These are phyloP conservation scores for Podaxis mareebaensis DNA, from an alignment of 768 basidiomycete species.

Conservation along the genomic window DNA sequence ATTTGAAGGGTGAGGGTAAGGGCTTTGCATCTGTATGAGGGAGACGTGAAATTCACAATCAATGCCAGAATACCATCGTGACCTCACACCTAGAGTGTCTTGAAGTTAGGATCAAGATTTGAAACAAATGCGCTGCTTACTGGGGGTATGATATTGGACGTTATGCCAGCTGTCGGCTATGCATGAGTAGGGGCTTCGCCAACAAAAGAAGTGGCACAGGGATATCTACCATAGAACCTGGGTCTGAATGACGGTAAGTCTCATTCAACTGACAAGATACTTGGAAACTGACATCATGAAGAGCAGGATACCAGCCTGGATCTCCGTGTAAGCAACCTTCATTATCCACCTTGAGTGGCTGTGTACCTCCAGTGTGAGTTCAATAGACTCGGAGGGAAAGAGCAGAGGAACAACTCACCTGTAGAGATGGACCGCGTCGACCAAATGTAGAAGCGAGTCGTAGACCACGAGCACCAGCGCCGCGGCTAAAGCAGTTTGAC, in stretches of 20 bases:
- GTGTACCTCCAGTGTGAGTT: neutral
- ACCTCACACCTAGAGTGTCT: neutral
- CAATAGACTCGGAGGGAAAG: neutral
- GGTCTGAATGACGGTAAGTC: neutral
- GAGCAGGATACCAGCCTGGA: neutral
- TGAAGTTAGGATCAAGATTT: neutral
- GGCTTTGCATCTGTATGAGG: neutral
- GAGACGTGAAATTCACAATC: neutral
- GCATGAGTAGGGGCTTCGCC: neutral
- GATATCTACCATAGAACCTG: neutral
- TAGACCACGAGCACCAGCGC: neutral
- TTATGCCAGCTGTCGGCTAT: neutral
- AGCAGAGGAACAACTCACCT: neutral
- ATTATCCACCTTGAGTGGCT: neutral
- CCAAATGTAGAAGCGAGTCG: neutral
- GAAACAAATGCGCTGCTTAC: neutral
- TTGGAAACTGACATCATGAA: neutral
- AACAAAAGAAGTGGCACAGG: neutral
- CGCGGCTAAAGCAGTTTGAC: neutral
- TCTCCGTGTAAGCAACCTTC: neutral
- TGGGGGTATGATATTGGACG: neutral
- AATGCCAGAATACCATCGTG: neutral
- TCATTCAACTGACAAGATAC: neutral
- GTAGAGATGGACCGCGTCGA: neutral
- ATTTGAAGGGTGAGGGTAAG: neutral